Conservation (phyloP, 257 asterid species). For the Verbascum thapsus region DNA sequence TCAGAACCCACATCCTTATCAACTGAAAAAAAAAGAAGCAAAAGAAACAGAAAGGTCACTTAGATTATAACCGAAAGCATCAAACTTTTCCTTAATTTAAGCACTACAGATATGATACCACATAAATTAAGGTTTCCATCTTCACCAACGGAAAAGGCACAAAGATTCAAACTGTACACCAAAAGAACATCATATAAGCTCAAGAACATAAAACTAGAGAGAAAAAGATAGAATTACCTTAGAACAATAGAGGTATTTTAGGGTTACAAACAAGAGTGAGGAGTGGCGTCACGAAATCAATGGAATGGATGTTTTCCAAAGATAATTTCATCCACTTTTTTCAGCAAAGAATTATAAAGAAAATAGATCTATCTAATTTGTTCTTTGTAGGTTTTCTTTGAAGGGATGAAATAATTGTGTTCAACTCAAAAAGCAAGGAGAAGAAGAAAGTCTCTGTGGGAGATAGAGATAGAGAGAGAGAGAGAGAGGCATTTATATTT, state of each 20-base stretch:
- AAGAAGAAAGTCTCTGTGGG: too few species aligned
- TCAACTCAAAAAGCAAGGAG: too few species aligned
- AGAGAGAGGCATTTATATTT: background rate
- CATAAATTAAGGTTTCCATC: slow-evolving; percentile 12
- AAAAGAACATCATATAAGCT: background rate
- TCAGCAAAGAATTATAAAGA: too few species aligned
- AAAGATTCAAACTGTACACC: slow-evolving; percentile 24
- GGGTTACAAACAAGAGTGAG: background rate
- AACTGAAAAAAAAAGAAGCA: slow-evolving; percentile 15
- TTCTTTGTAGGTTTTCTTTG: too few species aligned
- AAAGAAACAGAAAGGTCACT: slow-evolving; percentile 22
- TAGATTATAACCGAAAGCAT: slow-evolving; percentile 12
- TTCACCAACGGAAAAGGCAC: slow-evolving; percentile 14
- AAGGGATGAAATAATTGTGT: too few species aligned
- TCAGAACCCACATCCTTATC: slow-evolving; percentile 22
- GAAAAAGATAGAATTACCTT: slow-evolving; percentile 20
- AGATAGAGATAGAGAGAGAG: background rate
- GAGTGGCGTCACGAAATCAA: background rate
- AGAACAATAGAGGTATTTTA: background rate
- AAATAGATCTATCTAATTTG: background rate
- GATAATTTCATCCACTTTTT: background rate
- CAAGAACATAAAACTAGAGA: slow-evolving; percentile 3
- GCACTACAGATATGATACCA: slow-evolving; percentile 9
- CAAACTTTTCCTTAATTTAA: slow-evolving; percentile 7
- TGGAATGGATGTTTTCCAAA: background rate